Percentiles rank a stretch among this genome's conserved stretches.
Evolutionary conservation across 2,329 filamentous ascomycete genomes (phyloP).

Genomic region (Stemphylium lycopersici): DNA sequence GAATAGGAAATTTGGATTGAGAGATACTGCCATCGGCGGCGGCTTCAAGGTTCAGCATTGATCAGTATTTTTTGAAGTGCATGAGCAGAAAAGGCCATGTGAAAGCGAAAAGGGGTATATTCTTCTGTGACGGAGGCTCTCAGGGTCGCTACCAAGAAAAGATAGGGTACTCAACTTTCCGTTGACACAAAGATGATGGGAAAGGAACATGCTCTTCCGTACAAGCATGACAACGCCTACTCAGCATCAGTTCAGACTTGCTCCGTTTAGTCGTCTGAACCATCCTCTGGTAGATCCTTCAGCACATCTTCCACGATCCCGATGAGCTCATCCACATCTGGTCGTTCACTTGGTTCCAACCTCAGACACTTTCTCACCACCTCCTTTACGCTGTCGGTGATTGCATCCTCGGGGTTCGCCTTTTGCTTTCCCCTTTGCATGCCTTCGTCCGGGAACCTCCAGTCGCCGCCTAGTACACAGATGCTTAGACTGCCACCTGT

Average conservation of each 20-base stretch:
- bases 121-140: neutral
- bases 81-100: neutral
- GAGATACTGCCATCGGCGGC: no score
- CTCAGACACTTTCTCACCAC: conserved; percentile 84
- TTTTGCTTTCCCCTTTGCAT: conserved; percentile 62
- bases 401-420: conserved; percentile 55
- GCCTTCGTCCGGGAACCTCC: conserved; percentile 92
- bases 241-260: neutral
- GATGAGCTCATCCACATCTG: conserved; percentile 85
- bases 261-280: conserved; percentile 20
- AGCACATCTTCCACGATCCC: conserved; percentile 76
- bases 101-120: conserved; percentile 7
- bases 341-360: conserved; percentile 86
- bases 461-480: conserved; percentile 91
- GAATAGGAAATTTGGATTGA: no score
- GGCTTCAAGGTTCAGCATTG: no score
- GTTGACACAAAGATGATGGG: neutral
- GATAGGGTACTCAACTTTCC: neutral
- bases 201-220: neutral
- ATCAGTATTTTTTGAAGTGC: no score
- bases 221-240: neutral
- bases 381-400: conserved; percentile 83
- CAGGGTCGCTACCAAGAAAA: neutral
- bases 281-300: conserved; percentile 69
- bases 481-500: conserved; percentile 92